Evolutionary conservation across 2,329 filamentous ascomycete species (phyloP).

Genomic region (Helotiales sp.): DNA sequence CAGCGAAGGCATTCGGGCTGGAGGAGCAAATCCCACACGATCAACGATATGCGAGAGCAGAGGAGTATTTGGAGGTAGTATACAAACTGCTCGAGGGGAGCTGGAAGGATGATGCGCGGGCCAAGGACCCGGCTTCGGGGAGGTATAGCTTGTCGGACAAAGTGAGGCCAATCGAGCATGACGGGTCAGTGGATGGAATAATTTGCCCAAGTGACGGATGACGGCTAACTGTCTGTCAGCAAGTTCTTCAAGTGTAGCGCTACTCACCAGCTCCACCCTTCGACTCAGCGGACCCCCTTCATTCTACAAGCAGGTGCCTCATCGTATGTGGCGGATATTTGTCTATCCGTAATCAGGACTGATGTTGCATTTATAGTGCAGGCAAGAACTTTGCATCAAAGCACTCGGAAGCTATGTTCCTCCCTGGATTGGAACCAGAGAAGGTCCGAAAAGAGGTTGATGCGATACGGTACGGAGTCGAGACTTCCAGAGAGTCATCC

Average conservation of each 20-base stretch:
- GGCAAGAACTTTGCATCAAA: neutral
- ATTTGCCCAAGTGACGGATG: neutral
- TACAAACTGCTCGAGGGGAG: conserved; percentile 28
- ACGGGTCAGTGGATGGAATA: neutral
- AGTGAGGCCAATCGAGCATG: neutral
- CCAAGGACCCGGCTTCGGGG: conserved; percentile 56
- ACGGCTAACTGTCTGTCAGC: conserved; percentile 38
- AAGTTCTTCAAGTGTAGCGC: conserved; percentile 54
- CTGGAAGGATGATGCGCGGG: neutral
- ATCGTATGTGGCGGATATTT: too few species aligned
- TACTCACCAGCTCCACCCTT: conserved; percentile 60
- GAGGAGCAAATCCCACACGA: conserved; percentile 60
- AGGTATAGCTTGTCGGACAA: conserved; percentile 55
- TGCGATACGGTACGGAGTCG: neutral
- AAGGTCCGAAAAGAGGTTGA: neutral
- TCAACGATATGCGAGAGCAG: conserved; percentile 61
- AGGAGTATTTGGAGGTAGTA: conserved; percentile 62
- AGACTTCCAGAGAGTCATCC: neutral
- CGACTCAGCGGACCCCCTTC: conserved; percentile 65
- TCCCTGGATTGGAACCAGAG: neutral
- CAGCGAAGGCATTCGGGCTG: conserved; percentile 60
- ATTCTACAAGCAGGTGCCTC: conserved; percentile 65
- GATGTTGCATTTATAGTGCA: too few species aligned
- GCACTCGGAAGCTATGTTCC: neutral
- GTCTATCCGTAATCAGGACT: too few species aligned